A percentile compares a stretch with the other conserved stretches of the same genome.
These are phyloP conservation scores for Raffaelea albimanens DNA, from an alignment of 2,329 filamentous ascomycete genomes.

Conservation along the genomic window DNA sequence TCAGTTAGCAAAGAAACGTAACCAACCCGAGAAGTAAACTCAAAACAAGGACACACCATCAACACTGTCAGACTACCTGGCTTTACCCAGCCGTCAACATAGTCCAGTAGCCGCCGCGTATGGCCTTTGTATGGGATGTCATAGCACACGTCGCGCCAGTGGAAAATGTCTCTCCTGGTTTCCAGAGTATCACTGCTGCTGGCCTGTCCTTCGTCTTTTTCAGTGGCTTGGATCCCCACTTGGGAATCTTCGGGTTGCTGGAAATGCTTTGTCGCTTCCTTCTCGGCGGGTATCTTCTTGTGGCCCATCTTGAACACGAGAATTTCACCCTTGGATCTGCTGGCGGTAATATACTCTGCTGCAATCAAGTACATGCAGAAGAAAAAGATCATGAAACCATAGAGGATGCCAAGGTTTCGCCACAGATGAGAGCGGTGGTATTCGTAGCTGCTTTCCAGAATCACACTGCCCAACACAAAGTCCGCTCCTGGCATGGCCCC, in stretches of 20 bases:
- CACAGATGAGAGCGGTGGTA: slow-evolving; percentile 54
- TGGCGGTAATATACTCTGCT: slow-evolving; percentile 53
- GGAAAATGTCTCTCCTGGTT: slow-evolving; percentile 66
- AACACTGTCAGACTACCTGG: slow-evolving; percentile 82
- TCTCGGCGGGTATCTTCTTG: slow-evolving; percentile 42
- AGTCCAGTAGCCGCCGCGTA: slow-evolving; percentile 64
- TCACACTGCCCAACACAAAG: slow-evolving; percentile 30
- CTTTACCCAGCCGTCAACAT: slow-evolving; percentile 90
- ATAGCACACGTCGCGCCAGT: slow-evolving; percentile 77
- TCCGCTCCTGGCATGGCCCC: slow-evolving; percentile 38
- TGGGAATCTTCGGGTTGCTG: slow-evolving; percentile 2
- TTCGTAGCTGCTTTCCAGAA: slow-evolving; percentile 42
- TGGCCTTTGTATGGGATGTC: slow-evolving; percentile 71
- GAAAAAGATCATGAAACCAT: slow-evolving; percentile 54
- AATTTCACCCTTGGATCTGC: slow-evolving; percentile 66
- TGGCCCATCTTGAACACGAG: slow-evolving; percentile 62
- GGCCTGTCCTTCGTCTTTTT: slow-evolving; percentile 30
- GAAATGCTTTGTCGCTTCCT: slow-evolving; percentile 15
- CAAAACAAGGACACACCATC: slow-evolving; percentile 43
- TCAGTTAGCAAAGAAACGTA: neutral
- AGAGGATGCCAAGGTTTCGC: slow-evolving; percentile 62
- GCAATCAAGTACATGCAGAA: slow-evolving; percentile 49
- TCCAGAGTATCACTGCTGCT: slow-evolving; percentile 39
- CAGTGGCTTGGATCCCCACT: neutral
- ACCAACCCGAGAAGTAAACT: neutral